These are phyloP conservation scores for Naganishia friedmannii DNA, from an alignment of 768 basidiomycete genomes.

Conservation along the genomic window DNA sequence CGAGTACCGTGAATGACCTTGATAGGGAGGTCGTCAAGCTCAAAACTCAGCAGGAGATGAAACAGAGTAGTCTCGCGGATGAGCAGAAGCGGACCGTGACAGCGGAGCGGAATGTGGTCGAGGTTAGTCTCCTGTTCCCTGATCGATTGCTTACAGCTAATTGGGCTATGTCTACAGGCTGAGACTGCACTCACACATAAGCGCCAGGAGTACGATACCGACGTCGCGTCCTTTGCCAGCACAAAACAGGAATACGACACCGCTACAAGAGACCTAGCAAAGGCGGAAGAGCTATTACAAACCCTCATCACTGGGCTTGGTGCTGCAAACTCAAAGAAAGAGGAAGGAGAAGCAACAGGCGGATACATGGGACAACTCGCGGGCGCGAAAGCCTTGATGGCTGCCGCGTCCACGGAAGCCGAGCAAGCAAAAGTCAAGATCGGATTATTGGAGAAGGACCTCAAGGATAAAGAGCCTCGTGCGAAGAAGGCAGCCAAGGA, in stretches of 20 bases:
- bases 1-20: conserved; percentile 71
- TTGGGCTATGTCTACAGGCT: conserved; percentile 55
- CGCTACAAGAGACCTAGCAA: conserved; percentile 63
- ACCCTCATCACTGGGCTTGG: conserved; percentile 83
- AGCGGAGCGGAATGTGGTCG: conserved; percentile 61
- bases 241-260: conserved; percentile 69
- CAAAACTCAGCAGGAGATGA: conserved; percentile 80
- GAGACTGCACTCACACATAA: conserved; percentile 62
- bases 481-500: conserved; percentile 84
- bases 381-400: conserved; percentile 69
- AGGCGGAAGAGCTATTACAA: conserved; percentile 88
- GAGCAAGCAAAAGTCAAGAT: conserved; percentile 76
- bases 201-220: conserved; percentile 59
- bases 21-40: conserved; percentile 79
- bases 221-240: conserved; percentile 60
- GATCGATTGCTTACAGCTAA: conserved; percentile 19
- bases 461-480: conserved; percentile 68
- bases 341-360: conserved; percentile 66
- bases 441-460: conserved; percentile 71
- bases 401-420: conserved; percentile 76
- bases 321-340: conserved; percentile 60
- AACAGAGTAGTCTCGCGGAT: conserved; percentile 68
- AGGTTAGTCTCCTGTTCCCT: conserved; percentile 56
- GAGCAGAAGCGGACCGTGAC: conserved; percentile 64
- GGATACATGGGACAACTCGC: conserved; percentile 97